phyloP scores from a whole-genome alignment of 768 basidiomycete genomes.

The Serpula lacrymans region DNA sequence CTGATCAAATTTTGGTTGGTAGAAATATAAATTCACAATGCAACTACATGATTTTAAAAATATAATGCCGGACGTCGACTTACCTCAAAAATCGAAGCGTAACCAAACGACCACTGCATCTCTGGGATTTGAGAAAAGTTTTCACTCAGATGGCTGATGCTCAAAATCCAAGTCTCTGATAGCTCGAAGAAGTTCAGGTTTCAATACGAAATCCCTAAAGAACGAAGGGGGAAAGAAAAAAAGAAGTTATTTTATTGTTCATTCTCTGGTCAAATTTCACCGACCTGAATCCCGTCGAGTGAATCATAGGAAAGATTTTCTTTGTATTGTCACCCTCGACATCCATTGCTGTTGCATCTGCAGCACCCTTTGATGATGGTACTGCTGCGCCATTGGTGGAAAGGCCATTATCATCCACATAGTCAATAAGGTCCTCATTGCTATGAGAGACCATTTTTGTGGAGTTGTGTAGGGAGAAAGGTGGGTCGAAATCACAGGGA shows the following conservation, averaged over 20 bases:
- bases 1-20: no score
- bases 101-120: no score
- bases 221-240: no score
- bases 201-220: constrained; percentile 93
- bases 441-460: constrained; percentile 74
- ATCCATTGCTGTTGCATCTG: constrained; percentile 41
- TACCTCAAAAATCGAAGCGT: no score
- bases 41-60: no score
- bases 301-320: constrained; percentile 99
- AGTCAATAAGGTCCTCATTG: constrained; percentile 91
- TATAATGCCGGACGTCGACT: no score
- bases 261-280: constrained; percentile 17
- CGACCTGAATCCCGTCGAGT: constrained; percentile 99
- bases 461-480: constrained; percentile 23
- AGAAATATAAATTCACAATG: no score
- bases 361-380: constrained; percentile 45
- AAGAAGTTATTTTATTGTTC: background rate
- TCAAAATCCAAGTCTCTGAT: constrained; percentile 99
- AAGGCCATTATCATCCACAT: constrained; percentile 87
- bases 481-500: no score
- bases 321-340: constrained; percentile 74
- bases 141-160: constrained; percentile 99
- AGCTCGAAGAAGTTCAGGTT: constrained; percentile 93
- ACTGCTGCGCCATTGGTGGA: constrained; percentile 55
- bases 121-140: no score